These are phyloP conservation scores for Sporothrix globosa DNA, from an alignment of 2,329 filamentous ascomycete species.

Conservation along the genomic window DNA sequence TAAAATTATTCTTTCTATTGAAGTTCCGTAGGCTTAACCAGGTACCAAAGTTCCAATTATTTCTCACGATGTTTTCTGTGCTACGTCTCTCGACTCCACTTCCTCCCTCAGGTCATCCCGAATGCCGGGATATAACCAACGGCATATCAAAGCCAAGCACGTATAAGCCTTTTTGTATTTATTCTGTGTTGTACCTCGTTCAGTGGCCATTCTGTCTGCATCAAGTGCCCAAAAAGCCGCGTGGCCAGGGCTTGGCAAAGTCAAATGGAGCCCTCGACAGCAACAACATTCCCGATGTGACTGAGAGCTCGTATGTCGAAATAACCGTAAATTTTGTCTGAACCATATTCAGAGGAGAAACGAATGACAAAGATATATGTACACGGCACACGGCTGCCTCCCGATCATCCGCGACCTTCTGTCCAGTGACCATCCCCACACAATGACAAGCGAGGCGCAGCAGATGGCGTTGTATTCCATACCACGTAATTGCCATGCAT, in stretches of 20 bases:
- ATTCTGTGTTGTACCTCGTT: neutral
- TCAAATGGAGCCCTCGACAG: neutral
- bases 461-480: neutral
- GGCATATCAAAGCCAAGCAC: neutral
- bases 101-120: neutral
- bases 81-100: neutral
- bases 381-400: conserved; percentile 21
- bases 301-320: conserved; percentile 2
- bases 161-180: neutral
- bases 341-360: neutral
- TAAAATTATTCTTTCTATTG: neutral
- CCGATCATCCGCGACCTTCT: neutral
- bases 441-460: conserved; percentile 24
- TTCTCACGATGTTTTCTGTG: neutral
- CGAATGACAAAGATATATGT: neutral
- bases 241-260: conserved; percentile 14
- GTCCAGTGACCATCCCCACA: conserved; percentile 4
- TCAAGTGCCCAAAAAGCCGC: conserved; percentile 15
- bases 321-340: neutral
- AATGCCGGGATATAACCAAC: neutral
- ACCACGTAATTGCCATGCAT: neutral
- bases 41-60: neutral
- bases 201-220: neutral
- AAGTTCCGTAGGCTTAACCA: neutral
- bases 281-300: neutral